phyloP scores from a whole-genome alignment of 352 stramenopile genomes.

The Globisporangium emineosum region DNA sequence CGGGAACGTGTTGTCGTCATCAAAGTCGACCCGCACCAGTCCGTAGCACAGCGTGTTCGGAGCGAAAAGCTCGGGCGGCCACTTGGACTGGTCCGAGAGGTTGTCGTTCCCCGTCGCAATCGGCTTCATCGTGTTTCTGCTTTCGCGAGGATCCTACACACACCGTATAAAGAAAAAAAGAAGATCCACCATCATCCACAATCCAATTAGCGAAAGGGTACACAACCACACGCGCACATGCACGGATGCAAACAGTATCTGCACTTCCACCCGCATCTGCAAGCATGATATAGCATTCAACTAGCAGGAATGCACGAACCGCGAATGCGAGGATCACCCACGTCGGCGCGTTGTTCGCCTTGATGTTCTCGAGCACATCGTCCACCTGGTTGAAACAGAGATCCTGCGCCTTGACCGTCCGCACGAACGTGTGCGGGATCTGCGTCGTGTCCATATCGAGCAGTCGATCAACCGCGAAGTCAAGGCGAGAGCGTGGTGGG shows the following conservation, averaged over 20 bases:
- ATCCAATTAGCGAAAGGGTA: neutral
- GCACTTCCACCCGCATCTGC: conserved; percentile 1
- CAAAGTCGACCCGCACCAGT: conserved; percentile 67
- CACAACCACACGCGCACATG: neutral
- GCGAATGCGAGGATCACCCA: conserved; percentile 79
- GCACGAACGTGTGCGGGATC: conserved; percentile 78
- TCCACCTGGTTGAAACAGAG: conserved; percentile 78
- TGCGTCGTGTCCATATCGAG: conserved; percentile 37
- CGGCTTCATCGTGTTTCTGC: conserved; percentile 76
- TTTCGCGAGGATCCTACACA: conserved; percentile 65
- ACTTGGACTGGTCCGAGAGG: conserved; percentile 69
- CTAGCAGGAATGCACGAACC: conserved; percentile 31
- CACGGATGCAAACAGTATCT: neutral
- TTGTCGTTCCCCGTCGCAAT: conserved; percentile 61
- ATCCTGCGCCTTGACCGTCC: conserved; percentile 78
- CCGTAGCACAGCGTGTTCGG: conserved; percentile 81
- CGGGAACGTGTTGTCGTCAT: conserved; percentile 56
- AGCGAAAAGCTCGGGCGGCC: conserved; percentile 76
- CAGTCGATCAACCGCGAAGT: neutral
- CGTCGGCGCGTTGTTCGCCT: conserved; percentile 54
- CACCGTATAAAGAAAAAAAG: neutral
- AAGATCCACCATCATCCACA: neutral
- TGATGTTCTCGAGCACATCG: conserved; percentile 62
- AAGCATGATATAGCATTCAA: neutral
- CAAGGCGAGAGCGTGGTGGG: neutral